Evolutionary conservation across 116 monocot genomes (phyloP).

Genomic region (Phalaenopsis hybrid): DNA sequence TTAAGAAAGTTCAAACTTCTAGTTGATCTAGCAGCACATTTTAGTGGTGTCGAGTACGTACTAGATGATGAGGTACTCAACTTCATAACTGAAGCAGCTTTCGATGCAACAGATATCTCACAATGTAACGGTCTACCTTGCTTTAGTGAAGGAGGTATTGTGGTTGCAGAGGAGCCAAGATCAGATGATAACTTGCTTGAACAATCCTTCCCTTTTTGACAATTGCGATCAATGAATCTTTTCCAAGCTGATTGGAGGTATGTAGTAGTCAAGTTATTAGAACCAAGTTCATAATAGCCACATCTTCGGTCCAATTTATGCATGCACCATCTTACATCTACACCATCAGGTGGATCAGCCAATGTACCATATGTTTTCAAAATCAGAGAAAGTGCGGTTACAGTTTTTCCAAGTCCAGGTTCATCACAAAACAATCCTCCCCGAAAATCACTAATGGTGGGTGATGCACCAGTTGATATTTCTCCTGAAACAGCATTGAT

Average conservation of each 20-base stretch:
- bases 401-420: conserved; percentile 96
- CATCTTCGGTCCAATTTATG: conserved; percentile 44
- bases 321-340: conserved; percentile 69
- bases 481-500: conserved; percentile 73
- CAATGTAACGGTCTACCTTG: conserved; percentile 10
- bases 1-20: conserved; percentile 23
- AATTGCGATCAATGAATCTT: conserved; percentile 38
- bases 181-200: conserved; percentile 7
- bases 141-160: conserved; percentile 18
- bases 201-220: conserved; percentile 20
- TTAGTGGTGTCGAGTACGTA: conserved; percentile 14
- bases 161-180: conserved; percentile 13
- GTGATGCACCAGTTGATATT: conserved; percentile 44
- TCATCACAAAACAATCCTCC: conserved; percentile 99
- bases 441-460: conserved; percentile 58
- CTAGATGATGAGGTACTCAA: conserved; percentile 16
- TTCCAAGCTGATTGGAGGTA: conserved; percentile 36
- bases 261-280: conserved; percentile 20
- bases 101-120: conserved; percentile 7
- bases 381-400: conserved; percentile 89
- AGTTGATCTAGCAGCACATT: conserved; percentile 28
- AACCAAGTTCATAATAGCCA: conserved; percentile 78
- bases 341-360: conserved; percentile 70
- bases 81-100: conserved; percentile 17
- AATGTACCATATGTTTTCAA: conserved; percentile 84